Conservation (phyloP, 1,139 yeast species). For the Candida glucosophila region DNA sequence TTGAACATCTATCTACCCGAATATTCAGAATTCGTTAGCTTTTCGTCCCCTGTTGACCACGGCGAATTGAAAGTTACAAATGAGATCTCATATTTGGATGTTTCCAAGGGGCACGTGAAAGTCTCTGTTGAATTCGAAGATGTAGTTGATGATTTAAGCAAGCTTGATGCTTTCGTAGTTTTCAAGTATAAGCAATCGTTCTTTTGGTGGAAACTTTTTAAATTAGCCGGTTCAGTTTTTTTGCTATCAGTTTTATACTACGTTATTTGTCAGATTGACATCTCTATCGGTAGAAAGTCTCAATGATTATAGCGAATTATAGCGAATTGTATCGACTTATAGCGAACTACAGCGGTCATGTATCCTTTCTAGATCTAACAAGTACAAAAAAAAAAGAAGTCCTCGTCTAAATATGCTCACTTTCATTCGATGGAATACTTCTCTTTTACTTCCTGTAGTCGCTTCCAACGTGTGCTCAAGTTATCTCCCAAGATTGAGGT, state of each 20-base stretch:
- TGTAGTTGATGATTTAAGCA: constrained; percentile 62
- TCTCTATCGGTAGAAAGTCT: constrained; percentile 20
- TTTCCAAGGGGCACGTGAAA: constrained; percentile 70
- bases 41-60: constrained; percentile 49
- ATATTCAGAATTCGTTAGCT: constrained; percentile 59
- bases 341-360: too few species aligned
- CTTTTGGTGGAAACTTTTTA: constrained; percentile 56
- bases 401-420: too few species aligned
- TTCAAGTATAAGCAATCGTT: constrained; percentile 52
- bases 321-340: too few species aligned
- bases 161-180: constrained; percentile 48
- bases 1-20: constrained; percentile 77
- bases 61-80: constrained; percentile 24
- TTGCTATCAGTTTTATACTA: constrained; percentile 54
- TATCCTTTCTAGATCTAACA: too few species aligned
- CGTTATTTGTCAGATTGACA: constrained; percentile 32
- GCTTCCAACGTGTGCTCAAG: constrained; percentile 11
- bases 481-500: too few species aligned
- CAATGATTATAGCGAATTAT: too few species aligned
- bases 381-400: too few species aligned
- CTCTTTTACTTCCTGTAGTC: constrained; percentile 12
- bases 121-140: constrained; percentile 55
- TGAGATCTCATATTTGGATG: constrained; percentile 67
- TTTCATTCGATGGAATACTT: constrained; percentile 9
- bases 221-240: constrained; percentile 58